These are phyloP conservation scores for Blumeria graminis DNA, from an alignment of 2,329 filamentous ascomycete species.

Conservation along the genomic window DNA sequence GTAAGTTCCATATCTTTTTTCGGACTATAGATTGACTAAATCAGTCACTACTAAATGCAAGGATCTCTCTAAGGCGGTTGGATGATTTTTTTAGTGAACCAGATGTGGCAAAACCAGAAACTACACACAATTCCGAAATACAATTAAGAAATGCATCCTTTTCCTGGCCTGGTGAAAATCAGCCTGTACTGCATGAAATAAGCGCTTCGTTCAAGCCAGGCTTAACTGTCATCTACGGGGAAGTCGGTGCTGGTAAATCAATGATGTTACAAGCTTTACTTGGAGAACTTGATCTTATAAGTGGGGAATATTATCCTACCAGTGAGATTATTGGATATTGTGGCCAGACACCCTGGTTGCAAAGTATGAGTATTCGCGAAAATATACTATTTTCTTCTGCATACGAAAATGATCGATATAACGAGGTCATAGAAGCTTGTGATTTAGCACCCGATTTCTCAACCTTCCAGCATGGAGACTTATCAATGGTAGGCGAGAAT, in stretches of 20 bases:
- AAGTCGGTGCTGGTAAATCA: constrained; percentile 41
- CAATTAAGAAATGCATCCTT: constrained; percentile 43
- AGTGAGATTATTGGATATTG: constrained; percentile 37
- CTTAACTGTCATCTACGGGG: constrained; percentile 35
- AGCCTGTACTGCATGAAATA: constrained; percentile 28
- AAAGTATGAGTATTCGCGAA: constrained; percentile 44
- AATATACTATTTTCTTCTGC: constrained; percentile 40
- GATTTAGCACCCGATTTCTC: constrained; percentile 35
- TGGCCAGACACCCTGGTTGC: constrained; percentile 40
- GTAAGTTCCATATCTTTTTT: constrained; percentile 15
- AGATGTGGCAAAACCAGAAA: constrained; percentile 33
- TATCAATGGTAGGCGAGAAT: constrained; percentile 36
- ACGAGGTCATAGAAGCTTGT: constrained; percentile 41
- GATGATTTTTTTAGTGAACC: constrained; percentile 73
- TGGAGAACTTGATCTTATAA: constrained; percentile 13
- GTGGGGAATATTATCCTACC: constrained; percentile 21
- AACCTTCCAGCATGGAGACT: constrained; percentile 37
- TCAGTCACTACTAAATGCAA: constrained; percentile 42
- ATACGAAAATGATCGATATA: constrained; percentile 45
- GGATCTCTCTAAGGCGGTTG: constrained; percentile 59
- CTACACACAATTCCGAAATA: constrained; percentile 13
- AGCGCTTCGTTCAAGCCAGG: constrained; percentile 29
- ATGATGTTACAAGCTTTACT: constrained; percentile 15
- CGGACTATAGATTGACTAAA: background rate
- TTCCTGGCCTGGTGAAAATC: constrained; percentile 47